Percentiles rank a stretch among this genome's conserved stretches.
Conservation (phyloP, 495 filamentous ascomycete species). For the Tuber magnatum region DNA sequence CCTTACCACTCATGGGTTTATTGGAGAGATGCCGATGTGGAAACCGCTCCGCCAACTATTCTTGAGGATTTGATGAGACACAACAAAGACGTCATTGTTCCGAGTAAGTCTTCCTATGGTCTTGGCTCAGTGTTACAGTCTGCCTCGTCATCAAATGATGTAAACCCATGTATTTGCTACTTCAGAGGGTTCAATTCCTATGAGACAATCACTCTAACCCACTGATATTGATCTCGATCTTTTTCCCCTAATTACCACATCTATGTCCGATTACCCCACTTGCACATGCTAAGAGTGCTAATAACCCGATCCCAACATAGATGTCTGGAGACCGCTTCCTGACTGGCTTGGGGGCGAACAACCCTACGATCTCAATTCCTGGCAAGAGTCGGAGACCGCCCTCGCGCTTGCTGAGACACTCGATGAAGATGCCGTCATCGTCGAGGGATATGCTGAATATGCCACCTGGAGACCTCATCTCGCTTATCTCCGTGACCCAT, state of each 20-base stretch:
- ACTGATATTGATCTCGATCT: conserved; percentile 23
- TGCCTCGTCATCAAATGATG: conserved; percentile 24
- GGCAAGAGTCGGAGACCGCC: conserved; percentile 98
- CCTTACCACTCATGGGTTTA: conserved; percentile 99
- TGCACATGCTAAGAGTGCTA: conserved; percentile 11
- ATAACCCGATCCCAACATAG: conserved; percentile 45
- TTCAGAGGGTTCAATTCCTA: conserved; percentile 31
- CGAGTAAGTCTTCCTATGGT: conserved; percentile 63
- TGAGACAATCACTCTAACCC: conserved; percentile 6
- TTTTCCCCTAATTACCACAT: conserved; percentile 4
- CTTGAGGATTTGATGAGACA: conserved; percentile 97
- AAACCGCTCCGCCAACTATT: conserved; percentile 92
- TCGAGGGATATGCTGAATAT: conserved; percentile 98
- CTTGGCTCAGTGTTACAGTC: neutral
- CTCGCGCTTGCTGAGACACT: conserved; percentile 87
- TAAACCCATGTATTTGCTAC: conserved; percentile 34
- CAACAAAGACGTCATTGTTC: conserved; percentile 97
- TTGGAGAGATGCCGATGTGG: conserved; percentile 97
- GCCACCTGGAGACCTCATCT: conserved; percentile 97
- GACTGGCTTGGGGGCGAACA: conserved; percentile 99
- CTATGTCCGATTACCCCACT: neutral
- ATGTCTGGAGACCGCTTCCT: conserved; percentile 96
- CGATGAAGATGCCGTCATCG: conserved; percentile 98
- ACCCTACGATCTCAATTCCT: conserved; percentile 97
- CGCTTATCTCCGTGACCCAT: conserved; percentile 93